A percentile compares a stretch with the other conserved stretches of the same genome.
Evolutionary conservation across 163 green algal genomes (phyloP).

Genomic region (Scenedesmus sp.): DNA sequence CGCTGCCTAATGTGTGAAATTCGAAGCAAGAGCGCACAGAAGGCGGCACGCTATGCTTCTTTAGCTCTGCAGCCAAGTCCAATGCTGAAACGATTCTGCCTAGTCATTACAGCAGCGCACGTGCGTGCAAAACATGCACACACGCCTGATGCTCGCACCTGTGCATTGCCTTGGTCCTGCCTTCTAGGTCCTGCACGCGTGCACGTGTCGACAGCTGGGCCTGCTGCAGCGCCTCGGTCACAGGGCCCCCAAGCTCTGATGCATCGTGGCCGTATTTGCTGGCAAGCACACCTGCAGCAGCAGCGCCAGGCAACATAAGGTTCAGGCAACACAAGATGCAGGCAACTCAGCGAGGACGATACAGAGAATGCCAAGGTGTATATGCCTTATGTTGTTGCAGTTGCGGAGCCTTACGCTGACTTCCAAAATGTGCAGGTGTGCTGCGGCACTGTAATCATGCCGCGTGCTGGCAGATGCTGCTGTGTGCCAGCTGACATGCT

Average conservation of each 20-base stretch:
- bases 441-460: background rate
- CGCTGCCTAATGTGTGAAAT: too few relatives aligned
- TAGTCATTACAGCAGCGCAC: background rate
- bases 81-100: too few relatives aligned
- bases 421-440: too few relatives aligned
- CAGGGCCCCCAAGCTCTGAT: slow-evolving; percentile 55
- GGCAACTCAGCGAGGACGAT: too few relatives aligned
- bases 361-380: background rate
- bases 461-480: background rate
- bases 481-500: background rate
- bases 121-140: background rate
- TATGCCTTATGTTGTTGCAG: background rate
- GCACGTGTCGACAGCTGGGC: slow-evolving; percentile 50
- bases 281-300: slow-evolving; percentile 32
- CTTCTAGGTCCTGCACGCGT: slow-evolving; percentile 51
- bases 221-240: slow-evolving; percentile 55
- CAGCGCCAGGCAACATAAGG: background rate
- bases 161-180: slow-evolving; percentile 51
- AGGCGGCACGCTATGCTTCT: too few relatives aligned
- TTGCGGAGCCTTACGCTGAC: background rate
- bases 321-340: background rate
- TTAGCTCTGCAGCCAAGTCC: too few relatives aligned
- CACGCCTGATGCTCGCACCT: slow-evolving; percentile 48
- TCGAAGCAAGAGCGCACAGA: too few relatives aligned
- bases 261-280: slow-evolving; percentile 32